These are phyloP conservation scores for Poa pratensis DNA, from an alignment of 176 grass and related monocot species.

Conservation along the genomic window DNA sequence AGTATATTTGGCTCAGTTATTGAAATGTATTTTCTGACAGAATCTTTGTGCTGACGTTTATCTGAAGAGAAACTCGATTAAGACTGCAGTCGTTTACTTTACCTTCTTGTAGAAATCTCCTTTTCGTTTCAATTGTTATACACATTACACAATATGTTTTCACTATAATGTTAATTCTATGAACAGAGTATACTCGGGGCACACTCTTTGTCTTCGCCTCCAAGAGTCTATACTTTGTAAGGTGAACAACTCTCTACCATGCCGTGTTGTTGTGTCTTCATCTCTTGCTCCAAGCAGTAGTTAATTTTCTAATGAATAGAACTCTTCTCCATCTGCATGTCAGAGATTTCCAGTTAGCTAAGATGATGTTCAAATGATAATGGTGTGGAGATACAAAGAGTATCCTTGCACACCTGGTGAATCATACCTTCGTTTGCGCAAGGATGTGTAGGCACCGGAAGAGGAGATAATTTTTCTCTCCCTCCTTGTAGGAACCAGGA, in stretches of 20 bases:
- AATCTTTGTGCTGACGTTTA: slow-evolving; percentile 26
- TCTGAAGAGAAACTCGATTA: slow-evolving; percentile 32
- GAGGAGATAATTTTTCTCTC: slow-evolving; percentile 41
- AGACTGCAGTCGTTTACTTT: slow-evolving; percentile 33
- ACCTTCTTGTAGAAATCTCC: slow-evolving; percentile 13
- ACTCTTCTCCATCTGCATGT: slow-evolving; percentile 59
- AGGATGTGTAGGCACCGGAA: slow-evolving; percentile 43
- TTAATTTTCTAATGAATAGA: slow-evolving; percentile 48
- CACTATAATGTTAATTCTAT: slow-evolving; percentile 40
- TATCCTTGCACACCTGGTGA: not conserved
- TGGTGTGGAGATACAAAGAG: slow-evolving; percentile 5
- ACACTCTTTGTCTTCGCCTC: not conserved
- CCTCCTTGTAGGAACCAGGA: slow-evolving; percentile 44
- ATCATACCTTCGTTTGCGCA: slow-evolving; percentile 48
- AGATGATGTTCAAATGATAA: not conserved
- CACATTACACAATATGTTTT: slow-evolving; percentile 33
- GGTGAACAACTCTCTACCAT: slow-evolving; percentile 29
- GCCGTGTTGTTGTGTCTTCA: slow-evolving; percentile 28
- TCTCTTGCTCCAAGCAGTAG: slow-evolving; percentile 42
- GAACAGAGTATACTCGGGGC: slow-evolving; percentile 43
- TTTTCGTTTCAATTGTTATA: slow-evolving; percentile 39
- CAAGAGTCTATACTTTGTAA: slow-evolving; percentile 31
- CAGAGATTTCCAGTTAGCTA: slow-evolving; percentile 5
- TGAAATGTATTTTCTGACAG: slow-evolving; percentile 30
- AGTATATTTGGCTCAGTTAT: not conserved